Evolutionary conservation across 306 rosid species (phyloP).

Genomic region (Sicyos edulis): DNA sequence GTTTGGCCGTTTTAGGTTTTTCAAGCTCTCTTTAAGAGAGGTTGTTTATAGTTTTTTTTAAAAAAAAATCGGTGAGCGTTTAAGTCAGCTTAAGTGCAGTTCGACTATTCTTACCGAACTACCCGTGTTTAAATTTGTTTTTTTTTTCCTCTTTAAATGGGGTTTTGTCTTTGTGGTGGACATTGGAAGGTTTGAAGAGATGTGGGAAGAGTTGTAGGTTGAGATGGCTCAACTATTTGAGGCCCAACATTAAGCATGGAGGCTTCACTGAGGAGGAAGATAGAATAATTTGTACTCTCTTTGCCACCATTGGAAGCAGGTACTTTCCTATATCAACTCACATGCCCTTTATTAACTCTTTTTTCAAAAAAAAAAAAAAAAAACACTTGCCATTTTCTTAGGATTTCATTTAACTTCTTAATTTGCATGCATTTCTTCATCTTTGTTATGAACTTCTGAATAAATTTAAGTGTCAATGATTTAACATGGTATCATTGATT

Average conservation of each 20-base stretch:
- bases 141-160: too few species aligned
- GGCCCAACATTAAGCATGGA: slow-evolving; percentile 21
- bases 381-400: neutral
- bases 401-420: neutral
- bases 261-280: slow-evolving; percentile 20
- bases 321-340: neutral
- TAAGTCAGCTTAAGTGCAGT: too few species aligned
- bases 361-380: too few species aligned
- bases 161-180: neutral
- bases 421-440: neutral
- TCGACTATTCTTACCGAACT: too few species aligned
- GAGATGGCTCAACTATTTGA: slow-evolving; percentile 19
- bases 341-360: neutral
- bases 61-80: too few species aligned
- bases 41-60: too few species aligned
- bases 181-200: slow-evolving; percentile 15
- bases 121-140: too few species aligned
- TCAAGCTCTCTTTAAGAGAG: neutral
- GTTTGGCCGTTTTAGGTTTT: neutral
- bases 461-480: neutral
- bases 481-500: too few species aligned
- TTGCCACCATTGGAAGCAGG: slow-evolving; percentile 21
- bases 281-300: slow-evolving; percentile 10
- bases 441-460: neutral
- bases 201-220: neutral